Evolutionary conservation across 768 basidiomycete species (phyloP).

Genomic region (Daedaleopsis sinensis): DNA sequence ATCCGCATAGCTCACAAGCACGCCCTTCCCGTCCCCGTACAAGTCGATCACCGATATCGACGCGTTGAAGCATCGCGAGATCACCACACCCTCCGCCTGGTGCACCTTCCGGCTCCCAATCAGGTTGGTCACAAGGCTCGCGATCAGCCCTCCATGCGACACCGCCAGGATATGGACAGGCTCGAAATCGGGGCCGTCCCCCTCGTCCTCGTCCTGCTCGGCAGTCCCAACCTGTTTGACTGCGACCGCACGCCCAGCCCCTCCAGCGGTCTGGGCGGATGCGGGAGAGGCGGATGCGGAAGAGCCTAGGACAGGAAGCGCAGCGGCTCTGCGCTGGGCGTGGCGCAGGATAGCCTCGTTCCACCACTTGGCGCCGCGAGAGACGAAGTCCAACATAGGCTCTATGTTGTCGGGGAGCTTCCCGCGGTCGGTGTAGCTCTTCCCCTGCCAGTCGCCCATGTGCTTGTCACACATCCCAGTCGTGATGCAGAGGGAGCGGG

Average conservation of each 20-base stretch:
- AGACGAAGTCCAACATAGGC: constrained; percentile 40
- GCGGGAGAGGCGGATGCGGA: no score
- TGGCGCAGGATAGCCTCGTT: constrained; percentile 43
- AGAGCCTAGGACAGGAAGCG: no score
- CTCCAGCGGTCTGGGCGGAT: no score
- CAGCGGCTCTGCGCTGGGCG: constrained; percentile 15
- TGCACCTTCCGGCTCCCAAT: constrained; percentile 42
- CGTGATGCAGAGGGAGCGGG: background rate
- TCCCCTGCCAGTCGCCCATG: constrained; percentile 66
- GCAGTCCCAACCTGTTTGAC: background rate
- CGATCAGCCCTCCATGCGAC: constrained; percentile 70
- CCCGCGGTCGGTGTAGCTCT: constrained; percentile 21
- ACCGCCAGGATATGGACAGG: constrained; percentile 56
- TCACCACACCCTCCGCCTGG: constrained; percentile 37
- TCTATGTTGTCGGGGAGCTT: constrained; percentile 36
- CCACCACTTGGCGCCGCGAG: constrained; percentile 69
- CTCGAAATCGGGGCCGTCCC: constrained; percentile 17
- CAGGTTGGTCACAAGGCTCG: constrained; percentile 51
- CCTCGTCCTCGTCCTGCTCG: background rate
- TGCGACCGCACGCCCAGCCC: background rate
- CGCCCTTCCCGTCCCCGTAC: constrained; percentile 38
- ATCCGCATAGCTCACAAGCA: constrained; percentile 57
- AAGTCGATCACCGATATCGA: constrained; percentile 66
- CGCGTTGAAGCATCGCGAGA: constrained; percentile 49
- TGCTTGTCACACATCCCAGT: constrained; percentile 38